phyloP scores from a whole-genome alignment of 495 filamentous ascomycete species.

The Xylaria bambusicola region DNA sequence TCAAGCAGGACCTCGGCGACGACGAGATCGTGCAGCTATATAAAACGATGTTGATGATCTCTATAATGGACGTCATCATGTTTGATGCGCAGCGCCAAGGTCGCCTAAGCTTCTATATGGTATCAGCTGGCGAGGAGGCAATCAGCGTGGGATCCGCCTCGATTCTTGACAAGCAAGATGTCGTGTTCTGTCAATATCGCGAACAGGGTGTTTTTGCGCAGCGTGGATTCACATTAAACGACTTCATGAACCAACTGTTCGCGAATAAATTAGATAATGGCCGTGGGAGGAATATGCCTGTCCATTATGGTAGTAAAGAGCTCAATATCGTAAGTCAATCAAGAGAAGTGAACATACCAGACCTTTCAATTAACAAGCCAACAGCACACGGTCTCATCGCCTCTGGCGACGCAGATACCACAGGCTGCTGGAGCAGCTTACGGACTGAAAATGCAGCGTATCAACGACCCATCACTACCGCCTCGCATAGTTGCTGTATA shows the following conservation, averaged over 20 bases:
- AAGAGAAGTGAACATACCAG: background rate
- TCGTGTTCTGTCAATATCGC: slow-evolving; percentile 92
- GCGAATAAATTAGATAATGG: slow-evolving; percentile 82
- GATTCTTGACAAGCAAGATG: slow-evolving; percentile 78
- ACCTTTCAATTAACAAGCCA: background rate
- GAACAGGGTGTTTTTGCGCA: slow-evolving; percentile 90
- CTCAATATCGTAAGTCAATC: slow-evolving; percentile 69
- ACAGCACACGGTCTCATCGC: slow-evolving; percentile 90
- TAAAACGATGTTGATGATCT: slow-evolving; percentile 67
- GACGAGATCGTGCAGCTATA: slow-evolving; percentile 70
- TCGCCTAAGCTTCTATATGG: slow-evolving; percentile 95
- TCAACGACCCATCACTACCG: slow-evolving; percentile 64
- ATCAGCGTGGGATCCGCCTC: slow-evolving; percentile 86
- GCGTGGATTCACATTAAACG: slow-evolving; percentile 78
- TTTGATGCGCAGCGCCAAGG: slow-evolving; percentile 83
- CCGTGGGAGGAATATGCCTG: slow-evolving; percentile 92
- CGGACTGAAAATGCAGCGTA: slow-evolving; percentile 82
- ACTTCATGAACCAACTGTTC: slow-evolving; percentile 97
- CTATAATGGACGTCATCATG: slow-evolving; percentile 93
- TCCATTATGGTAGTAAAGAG: slow-evolving; percentile 86
- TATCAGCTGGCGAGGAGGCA: slow-evolving; percentile 93
- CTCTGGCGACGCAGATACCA: slow-evolving; percentile 92
- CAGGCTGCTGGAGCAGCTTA: slow-evolving; percentile 94
- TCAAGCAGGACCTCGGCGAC: slow-evolving; percentile 63
- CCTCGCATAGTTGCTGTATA: slow-evolving; percentile 81